Evolutionary conservation across 768 basidiomycete species (phyloP).

Genomic region (Boletus reticulatus): DNA sequence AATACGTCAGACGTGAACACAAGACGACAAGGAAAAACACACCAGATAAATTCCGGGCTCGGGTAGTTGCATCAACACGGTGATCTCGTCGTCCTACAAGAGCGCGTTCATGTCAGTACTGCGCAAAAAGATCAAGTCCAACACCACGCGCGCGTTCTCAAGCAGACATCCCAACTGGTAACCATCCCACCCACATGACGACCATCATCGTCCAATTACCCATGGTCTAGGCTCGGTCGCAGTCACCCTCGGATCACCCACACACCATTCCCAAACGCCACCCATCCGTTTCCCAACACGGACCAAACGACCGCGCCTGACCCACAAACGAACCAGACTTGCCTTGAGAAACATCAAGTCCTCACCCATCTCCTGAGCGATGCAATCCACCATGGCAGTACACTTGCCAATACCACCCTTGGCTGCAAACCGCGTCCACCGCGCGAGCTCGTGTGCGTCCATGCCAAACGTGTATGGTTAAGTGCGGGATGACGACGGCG

Average conservation of each 20-base stretch:
- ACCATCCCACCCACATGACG: neutral
- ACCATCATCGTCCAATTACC: neutral
- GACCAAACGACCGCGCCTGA: too few species aligned
- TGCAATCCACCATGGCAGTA: slow-evolving; percentile 69
- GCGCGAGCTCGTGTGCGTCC: slow-evolving; percentile 69
- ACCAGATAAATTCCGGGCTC: slow-evolving; percentile 65
- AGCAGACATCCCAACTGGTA: neutral
- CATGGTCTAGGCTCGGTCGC: neutral
- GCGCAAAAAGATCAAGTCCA: neutral
- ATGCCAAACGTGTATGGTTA: slow-evolving; percentile 44
- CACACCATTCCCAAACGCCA: neutral
- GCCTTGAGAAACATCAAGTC: slow-evolving; percentile 90
- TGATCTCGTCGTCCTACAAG: slow-evolving; percentile 72
- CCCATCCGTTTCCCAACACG: neutral
- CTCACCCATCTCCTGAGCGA: slow-evolving; percentile 60
- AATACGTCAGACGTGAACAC: neutral
- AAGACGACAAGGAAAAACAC: slow-evolving; percentile 20
- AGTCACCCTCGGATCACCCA: neutral
- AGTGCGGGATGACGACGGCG: too few species aligned
- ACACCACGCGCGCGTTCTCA: neutral
- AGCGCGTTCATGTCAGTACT: slow-evolving; percentile 9
- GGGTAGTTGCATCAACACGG: slow-evolving; percentile 68
- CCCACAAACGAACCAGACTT: slow-evolving; percentile 12
- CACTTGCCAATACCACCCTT: slow-evolving; percentile 87
- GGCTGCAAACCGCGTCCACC: slow-evolving; percentile 82